Evolutionary conservation across 768 basidiomycete species (phyloP).

Genomic region (Hortiboletus campestris): DNA sequence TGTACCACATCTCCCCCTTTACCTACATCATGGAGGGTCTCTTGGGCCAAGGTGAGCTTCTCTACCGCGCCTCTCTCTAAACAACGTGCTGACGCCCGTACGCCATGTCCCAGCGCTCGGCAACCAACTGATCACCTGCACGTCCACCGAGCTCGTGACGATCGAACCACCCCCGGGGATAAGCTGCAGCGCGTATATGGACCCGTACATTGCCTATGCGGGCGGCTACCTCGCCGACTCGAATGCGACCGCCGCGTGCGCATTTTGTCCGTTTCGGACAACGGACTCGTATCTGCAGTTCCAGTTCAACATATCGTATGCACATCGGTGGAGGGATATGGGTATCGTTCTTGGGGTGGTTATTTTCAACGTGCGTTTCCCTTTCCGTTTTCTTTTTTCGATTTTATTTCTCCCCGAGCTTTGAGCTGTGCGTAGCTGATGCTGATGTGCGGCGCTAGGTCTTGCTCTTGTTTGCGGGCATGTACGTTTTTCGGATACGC

Average conservation of each 20-base stretch:
- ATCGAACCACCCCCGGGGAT: slow-evolving; percentile 53
- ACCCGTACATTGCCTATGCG: slow-evolving; percentile 43
- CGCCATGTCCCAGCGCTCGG: slow-evolving; percentile 37
- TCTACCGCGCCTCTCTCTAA: no score
- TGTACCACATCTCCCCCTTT: slow-evolving; percentile 47
- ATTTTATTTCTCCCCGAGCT: no score
- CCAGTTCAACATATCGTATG: slow-evolving; percentile 5
- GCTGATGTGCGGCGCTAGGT: slow-evolving; percentile 15
- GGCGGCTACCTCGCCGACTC: slow-evolving; percentile 61
- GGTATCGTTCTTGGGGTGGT: slow-evolving; percentile 6
- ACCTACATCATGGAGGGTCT: slow-evolving; percentile 51
- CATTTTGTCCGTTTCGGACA: slow-evolving; percentile 51
- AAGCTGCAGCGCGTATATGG: slow-evolving; percentile 53
- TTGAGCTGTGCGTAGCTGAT: neutral
- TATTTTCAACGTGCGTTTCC: slow-evolving; percentile 43
- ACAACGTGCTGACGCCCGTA: neutral
- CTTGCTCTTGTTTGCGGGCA: slow-evolving; percentile 27
- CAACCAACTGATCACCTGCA: slow-evolving; percentile 44
- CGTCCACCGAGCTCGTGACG: slow-evolving; percentile 48
- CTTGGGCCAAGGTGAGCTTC: slow-evolving; percentile 25
- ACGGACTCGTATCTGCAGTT: slow-evolving; percentile 38
- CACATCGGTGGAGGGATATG: slow-evolving; percentile 10
- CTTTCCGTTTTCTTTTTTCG: no score
- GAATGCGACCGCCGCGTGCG: slow-evolving; percentile 50
- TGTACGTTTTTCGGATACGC: slow-evolving; percentile 33